Conservation (phyloP, 768 basidiomycete genomes). For the Mycena belliarum region DNA sequence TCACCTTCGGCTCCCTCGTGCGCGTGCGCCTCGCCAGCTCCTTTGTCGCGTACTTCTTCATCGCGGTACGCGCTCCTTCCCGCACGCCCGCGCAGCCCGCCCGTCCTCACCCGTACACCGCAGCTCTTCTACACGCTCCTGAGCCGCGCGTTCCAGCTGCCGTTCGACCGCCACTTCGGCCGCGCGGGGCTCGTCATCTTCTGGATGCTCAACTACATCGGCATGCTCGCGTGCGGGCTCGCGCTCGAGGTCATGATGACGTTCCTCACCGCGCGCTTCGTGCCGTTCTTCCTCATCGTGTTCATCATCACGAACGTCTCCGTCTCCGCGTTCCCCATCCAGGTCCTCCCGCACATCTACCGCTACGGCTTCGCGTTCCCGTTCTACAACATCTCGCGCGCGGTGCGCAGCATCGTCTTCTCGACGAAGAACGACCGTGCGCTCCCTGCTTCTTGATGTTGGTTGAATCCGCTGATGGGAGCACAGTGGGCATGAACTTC, state of each 20-base stretch:
- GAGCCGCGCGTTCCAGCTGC: slow-evolving; percentile 59
- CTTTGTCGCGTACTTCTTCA: slow-evolving; percentile 40
- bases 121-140: slow-evolving; percentile 62
- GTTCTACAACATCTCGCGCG: slow-evolving; percentile 69
- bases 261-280: slow-evolving; percentile 50
- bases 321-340: slow-evolving; percentile 57
- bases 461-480: neutral
- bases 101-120: neutral
- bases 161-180: slow-evolving; percentile 49
- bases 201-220: slow-evolving; percentile 66
- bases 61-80: slow-evolving; percentile 31
- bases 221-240: slow-evolving; percentile 60
- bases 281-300: slow-evolving; percentile 61
- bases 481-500: slow-evolving; percentile 62
- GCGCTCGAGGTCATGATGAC: slow-evolving; percentile 62
- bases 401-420: slow-evolving; percentile 65
- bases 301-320: slow-evolving; percentile 70
- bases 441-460: neutral
- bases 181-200: slow-evolving; percentile 58
- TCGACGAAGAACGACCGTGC: slow-evolving; percentile 59
- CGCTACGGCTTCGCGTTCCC: slow-evolving; percentile 71
- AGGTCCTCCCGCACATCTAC: slow-evolving; percentile 56
- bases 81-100: slow-evolving; percentile 5
- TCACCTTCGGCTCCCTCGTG: slow-evolving; percentile 41
- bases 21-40: slow-evolving; percentile 41